Evolutionary conservation across 192 early-diverging fungal genomes (phyloP), one percentile per base, ranked within the genome.

Genomic region (Gonapodya sp.): DNA sequence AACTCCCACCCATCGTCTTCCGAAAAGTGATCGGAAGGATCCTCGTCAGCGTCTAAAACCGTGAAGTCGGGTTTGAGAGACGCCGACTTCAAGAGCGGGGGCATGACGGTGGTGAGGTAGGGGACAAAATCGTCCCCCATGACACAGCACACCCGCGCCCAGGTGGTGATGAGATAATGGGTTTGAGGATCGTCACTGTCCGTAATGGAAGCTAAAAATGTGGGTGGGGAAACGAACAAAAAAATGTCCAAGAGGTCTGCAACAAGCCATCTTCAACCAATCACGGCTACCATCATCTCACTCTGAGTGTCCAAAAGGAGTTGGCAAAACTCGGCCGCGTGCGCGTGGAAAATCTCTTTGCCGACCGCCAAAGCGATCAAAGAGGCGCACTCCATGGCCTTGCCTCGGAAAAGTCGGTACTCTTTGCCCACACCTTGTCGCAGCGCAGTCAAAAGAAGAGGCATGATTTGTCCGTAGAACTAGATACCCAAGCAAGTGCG

Each of bases 1-100:
- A 97, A 95, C 88, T 98, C 96, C 98, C 98, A 99, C 24, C 95
- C 97, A 82, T 99, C 97, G 83, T 97, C 97, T 64, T 94, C 92
- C 35, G 94, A 92, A 85, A 96, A 98, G 83, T 95, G 92, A 79
- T 96, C 96, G 14, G 88, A 84, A 85, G 93, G 89, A 36, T 95
- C 95, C 79, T 95, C 95, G 36, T 93, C 92, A 77, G 85, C 86
- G 36, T 95, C 94, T 78, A 98, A 85, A 35, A 96, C 88, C 31
- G 94, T 94, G 86, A 98, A 92, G 81, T 99, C 96, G 1, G 98
- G 96, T 84, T 96, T 95, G 78, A 95, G 87, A 79, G 90, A 87
- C n/a, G 96, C 97, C 73, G 91, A 93, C 36, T 87, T 84, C 33
- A 98, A 79, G 85, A 99, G 91, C 31, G 96, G 94, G 36, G 95